phyloP scores from a whole-genome alignment of 2,329 filamentous ascomycete species.

The Nothomitra cinnamomea region DNA sequence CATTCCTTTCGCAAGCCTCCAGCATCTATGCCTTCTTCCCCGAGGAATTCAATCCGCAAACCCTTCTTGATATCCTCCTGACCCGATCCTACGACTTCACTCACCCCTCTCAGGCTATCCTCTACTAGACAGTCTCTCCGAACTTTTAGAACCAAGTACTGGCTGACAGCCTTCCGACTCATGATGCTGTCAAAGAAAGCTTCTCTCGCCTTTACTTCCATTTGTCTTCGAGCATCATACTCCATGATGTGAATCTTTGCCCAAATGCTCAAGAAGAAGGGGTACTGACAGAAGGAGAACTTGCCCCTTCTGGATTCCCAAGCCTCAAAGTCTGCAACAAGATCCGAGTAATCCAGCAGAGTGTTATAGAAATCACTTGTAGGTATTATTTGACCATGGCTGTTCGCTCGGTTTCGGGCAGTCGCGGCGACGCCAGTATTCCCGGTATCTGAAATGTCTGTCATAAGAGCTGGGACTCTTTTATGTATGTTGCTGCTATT shows the following conservation, averaged over 20 bases:
- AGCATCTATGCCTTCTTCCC: constrained; percentile 82
- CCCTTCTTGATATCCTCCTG: constrained; percentile 83
- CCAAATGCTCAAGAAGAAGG: constrained; percentile 80
- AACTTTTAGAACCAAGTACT: constrained; percentile 61
- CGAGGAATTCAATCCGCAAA: constrained; percentile 66
- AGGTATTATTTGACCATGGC: constrained; percentile 39
- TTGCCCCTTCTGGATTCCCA: constrained; percentile 63
- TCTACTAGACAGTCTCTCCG: constrained; percentile 75
- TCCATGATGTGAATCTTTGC: constrained; percentile 84
- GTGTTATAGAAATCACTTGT: constrained; percentile 81
- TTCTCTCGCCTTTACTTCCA: constrained; percentile 74
- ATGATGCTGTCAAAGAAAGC: constrained; percentile 85
- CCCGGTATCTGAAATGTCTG: not conserved
- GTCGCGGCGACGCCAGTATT: not conserved
- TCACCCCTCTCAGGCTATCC: constrained; percentile 70
- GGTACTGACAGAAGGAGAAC: constrained; percentile 84
- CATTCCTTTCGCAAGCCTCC: constrained; percentile 86
- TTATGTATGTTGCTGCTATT: constrained; percentile 38
- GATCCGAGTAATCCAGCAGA: constrained; percentile 69
- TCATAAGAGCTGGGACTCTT: not conserved
- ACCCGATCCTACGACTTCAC: constrained; percentile 64
- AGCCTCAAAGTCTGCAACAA: constrained; percentile 69
- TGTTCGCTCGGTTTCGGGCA: not conserved
- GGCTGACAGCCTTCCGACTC: constrained; percentile 53
- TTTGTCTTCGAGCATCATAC: constrained; percentile 72